These are phyloP conservation scores for Marasmius sp. DNA, from an alignment of 1,284 basidiomycete species.

Conservation along the genomic window DNA sequence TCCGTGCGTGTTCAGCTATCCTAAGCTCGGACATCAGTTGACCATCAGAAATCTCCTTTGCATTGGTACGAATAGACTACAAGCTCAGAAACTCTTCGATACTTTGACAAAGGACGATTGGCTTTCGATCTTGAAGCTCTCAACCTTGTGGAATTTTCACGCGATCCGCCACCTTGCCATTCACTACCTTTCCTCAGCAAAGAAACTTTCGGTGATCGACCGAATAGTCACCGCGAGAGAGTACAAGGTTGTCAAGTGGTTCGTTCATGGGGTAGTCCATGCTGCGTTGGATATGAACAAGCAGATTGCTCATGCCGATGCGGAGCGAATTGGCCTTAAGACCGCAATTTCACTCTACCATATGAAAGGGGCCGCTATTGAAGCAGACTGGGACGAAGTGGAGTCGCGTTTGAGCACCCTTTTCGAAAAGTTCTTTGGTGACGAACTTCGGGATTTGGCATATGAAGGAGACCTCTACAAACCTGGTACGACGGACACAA, in stretches of 20 bases:
- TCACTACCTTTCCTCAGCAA: background rate
- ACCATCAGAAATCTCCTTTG: background rate
- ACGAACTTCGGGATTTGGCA: too few relatives aligned
- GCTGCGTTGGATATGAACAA: background rate
- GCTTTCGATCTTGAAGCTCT: background rate
- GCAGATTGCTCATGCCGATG: background rate
- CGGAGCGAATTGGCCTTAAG: background rate
- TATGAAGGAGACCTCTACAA: too few relatives aligned
- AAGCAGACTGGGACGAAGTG: too few relatives aligned
- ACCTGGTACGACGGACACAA: too few relatives aligned
- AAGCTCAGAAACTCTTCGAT: background rate
- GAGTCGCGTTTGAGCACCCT: too few relatives aligned
- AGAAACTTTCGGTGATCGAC: background rate
- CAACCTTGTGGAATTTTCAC: background rate
- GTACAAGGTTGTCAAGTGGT: background rate
- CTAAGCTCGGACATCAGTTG: background rate
- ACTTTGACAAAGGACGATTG: background rate
- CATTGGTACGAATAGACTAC: background rate
- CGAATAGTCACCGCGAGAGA: background rate
- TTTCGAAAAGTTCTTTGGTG: too few relatives aligned
- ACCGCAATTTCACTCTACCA: background rate
- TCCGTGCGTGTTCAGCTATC: background rate
- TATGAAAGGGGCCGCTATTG: too few relatives aligned
- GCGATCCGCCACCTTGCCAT: background rate
- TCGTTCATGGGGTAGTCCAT: background rate